Base-by-base conservation (phyloP, 164 flowering plant species). In the Houttuynia cordata region DNA sequence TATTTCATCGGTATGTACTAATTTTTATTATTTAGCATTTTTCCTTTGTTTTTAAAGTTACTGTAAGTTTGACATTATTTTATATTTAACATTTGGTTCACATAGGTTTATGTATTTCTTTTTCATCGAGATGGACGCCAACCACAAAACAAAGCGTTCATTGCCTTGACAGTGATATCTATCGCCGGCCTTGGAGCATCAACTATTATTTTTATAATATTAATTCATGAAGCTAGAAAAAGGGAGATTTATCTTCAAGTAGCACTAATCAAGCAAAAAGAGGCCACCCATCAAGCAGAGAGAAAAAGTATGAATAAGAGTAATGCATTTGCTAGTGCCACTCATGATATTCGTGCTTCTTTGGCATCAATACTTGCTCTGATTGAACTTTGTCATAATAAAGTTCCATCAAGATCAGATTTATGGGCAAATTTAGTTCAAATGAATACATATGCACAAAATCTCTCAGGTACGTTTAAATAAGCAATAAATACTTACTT, bases 231-330 rank as follows among this genome's bases (percentile, higher is more conserved):
- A 63, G 77, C 79, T 0, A 70, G 76, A 1, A 74, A 60, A 59
- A 71, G 79, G 61, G 86, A 78, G 69, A 73, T 81, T 72, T 47
- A 61, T 30, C 68, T 82, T 24, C 58, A 79, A 42, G 68, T 80
- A 0, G 64, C 70, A 7, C 80, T 84, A 7, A 80, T 88, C 34
- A 80, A 81, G 24, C 91, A 91, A 72, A 82, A 67, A 85, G 95
- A 88, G 64, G 79, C 86, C 24, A 85, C 93, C 6, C 78, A 74
- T 61, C 92, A 88, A 69, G 92, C 95, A 0, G 99, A 94, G 75
- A 82, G 85, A 24, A 88, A 83, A 70, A 85, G 84, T 55, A 78
- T 79, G 84, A 88, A 80, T 61, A 88, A 86, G 63, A 85, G 86
- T 51, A 45, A 57, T 8, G 97, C 97, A 13, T 80, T 83, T 52